Evolutionary conservation across 2,329 filamentous ascomycete genomes (phyloP), one percentile per base, ranked within the genome.

Genomic region (Cladophialophora immunda): DNA sequence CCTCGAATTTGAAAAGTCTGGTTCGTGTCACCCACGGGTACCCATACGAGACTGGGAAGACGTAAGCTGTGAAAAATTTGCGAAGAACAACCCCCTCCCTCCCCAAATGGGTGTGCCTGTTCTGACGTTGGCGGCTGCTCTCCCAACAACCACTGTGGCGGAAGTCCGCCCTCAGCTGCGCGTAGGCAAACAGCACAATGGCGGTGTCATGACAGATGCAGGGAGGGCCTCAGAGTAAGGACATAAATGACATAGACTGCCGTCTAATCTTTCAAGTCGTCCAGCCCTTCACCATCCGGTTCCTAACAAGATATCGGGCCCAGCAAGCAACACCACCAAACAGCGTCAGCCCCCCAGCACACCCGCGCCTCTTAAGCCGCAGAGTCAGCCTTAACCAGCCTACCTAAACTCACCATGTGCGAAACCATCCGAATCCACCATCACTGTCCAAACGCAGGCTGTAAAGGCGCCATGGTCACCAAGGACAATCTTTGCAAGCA

Each of bases 371-470:
- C 45, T 25, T 11, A 50, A 50, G 45, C 15, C 19, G 45, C 19
- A 50, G 9, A 11, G 15, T 15, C 17, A 54, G 19, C 11, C 45
- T 8, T 13, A 19, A n/a, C 25, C 25, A 6, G 15, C 52, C 4
- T n/a, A 5, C 17, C n/a, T 19, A 38, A 15, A 29, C 34, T 19
- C 58, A 62, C 17, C 36, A 66, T 68, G 66, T 68, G 66, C 59
- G 66, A 66, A 53, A 66, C 66, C 22, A 63, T 60, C 19, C 63
- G 59, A 52, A 58, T 66, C 36, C 66, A 68, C 45, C 25, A 47
- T 55, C 59, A 58, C 36, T 68, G 66, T 52, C 54, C 63, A 2
- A 47, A 54, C 25, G 45, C 50, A 32, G 63, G 55, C 41, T 68
- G 66, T 62, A 68, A 66, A 53, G 66, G 66, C 29, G 36, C 45